These are phyloP conservation scores for Ceratocystis cacaofunesta DNA, from an alignment of 2,329 filamentous ascomycete genomes.

Conservation along the genomic window DNA sequence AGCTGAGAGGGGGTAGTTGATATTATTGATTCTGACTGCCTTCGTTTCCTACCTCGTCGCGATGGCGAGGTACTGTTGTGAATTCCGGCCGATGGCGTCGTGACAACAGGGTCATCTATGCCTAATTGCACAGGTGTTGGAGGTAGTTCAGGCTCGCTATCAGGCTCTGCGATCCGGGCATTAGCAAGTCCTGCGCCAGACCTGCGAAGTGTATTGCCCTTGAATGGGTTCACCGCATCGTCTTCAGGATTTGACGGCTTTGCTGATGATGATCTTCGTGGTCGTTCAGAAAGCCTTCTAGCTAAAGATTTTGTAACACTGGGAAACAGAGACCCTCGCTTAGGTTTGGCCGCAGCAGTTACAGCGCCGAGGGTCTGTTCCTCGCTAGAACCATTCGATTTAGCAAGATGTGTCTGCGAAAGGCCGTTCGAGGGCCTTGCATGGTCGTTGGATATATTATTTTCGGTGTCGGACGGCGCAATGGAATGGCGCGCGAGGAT, in stretches of 20 bases:
- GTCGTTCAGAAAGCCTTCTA: constrained; percentile 7
- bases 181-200: constrained; percentile 13
- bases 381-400: neutral
- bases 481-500: constrained; percentile 32
- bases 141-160: constrained; percentile 41
- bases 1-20: constrained; percentile 35
- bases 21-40: constrained; percentile 1
- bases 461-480: constrained; percentile 1
- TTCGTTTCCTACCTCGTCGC: neutral
- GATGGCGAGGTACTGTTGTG: constrained; percentile 21
- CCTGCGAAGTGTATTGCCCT: constrained; percentile 20
- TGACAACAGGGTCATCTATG: constrained; percentile 37
- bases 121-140: constrained; percentile 38
- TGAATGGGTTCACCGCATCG: constrained; percentile 9
- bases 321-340: neutral
- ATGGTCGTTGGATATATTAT: neutral
- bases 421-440: constrained; percentile 12
- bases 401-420: neutral
- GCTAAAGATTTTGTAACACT: neutral
- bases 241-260: constrained; percentile 1
- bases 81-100: constrained; percentile 42
- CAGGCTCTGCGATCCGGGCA: neutral
- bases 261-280: neutral
- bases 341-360: neutral
- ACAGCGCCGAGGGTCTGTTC: neutral